Percentiles rank a stretch among this genome's conserved stretches.
Evolutionary conservation across 257 asterid species (phyloP).

Genomic region (Solanum tacnaense): DNA sequence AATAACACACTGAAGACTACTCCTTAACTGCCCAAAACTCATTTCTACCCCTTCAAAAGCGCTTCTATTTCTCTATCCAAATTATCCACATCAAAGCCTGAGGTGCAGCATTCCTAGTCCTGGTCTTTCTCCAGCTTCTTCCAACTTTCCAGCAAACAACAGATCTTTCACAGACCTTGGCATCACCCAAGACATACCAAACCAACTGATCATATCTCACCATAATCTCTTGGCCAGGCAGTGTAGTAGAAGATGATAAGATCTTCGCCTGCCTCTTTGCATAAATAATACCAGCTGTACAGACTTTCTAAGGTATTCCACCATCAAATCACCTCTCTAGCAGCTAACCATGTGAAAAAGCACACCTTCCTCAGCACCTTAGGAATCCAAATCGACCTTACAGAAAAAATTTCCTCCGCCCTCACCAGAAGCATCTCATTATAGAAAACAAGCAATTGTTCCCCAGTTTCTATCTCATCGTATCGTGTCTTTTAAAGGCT

Average conservation of each 20-base stretch:
- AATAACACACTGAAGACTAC: neutral
- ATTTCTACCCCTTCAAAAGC: neutral
- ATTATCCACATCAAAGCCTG: neutral
- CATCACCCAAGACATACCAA: neutral
- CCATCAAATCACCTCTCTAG: neutral
- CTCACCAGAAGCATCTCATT: neutral
- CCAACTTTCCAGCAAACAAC: neutral
- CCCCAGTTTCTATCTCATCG: neutral
- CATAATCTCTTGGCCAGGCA: neutral
- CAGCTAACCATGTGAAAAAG: neutral
- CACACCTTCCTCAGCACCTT: neutral
- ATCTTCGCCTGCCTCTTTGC: neutral
- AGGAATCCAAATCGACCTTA: neutral
- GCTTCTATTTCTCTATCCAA: neutral
- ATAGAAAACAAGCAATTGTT: neutral
- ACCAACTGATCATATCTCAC: neutral
- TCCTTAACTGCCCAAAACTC: neutral
- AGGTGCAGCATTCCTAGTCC: neutral
- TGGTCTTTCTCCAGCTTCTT: neutral
- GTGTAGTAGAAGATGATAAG: neutral
- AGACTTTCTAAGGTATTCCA: neutral
- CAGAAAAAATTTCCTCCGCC: neutral
- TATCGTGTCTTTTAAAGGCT: neutral
- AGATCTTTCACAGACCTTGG: neutral
- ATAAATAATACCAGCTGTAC: neutral